phyloP scores from a whole-genome alignment of 768 basidiomycete species.

The Russula foetens region DNA sequence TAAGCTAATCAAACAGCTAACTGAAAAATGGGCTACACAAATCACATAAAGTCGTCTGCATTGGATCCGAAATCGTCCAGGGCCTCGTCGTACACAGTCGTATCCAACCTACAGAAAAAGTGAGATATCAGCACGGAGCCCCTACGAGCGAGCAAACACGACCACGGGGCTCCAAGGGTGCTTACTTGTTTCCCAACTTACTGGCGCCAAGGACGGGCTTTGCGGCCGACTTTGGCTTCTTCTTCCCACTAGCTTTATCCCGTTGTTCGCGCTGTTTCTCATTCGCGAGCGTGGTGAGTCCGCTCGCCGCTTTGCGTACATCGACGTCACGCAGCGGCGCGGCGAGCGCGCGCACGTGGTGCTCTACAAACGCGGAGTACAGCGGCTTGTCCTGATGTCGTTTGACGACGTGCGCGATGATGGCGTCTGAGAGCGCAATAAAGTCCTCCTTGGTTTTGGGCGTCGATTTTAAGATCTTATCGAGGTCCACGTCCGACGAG shows the following conservation, averaged over 20 bases:
- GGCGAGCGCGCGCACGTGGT: slow-evolving; percentile 69
- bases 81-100: slow-evolving; percentile 74
- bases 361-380: slow-evolving; percentile 77
- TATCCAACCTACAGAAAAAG: slow-evolving; percentile 57
- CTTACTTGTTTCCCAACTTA: slow-evolving; percentile 59
- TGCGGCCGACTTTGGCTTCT: slow-evolving; percentile 61
- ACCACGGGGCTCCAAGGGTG: slow-evolving; percentile 5
- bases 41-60: slow-evolving; percentile 88
- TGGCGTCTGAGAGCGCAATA: slow-evolving; percentile 55
- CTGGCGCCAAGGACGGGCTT: slow-evolving; percentile 74
- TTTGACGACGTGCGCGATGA: slow-evolving; percentile 69
- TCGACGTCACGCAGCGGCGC: slow-evolving; percentile 82
- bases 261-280: slow-evolving; percentile 91
- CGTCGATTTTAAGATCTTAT: slow-evolving; percentile 64
- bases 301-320: slow-evolving; percentile 80
- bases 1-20: slow-evolving; percentile 8
- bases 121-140: not conserved
- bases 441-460: slow-evolving; percentile 91
- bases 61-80: slow-evolving; percentile 79
- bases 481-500: slow-evolving; percentile 59
- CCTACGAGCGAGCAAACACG: not conserved
- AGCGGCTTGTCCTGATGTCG: slow-evolving; percentile 77
- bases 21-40: slow-evolving; percentile 7
- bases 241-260: slow-evolving; percentile 84
- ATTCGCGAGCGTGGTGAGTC: slow-evolving; percentile 80